Evolutionary conservation across 768 basidiomycete species (phyloP), one percentile per base, ranked within the genome.

Genomic region (Hemileccinum rubropunctum): DNA sequence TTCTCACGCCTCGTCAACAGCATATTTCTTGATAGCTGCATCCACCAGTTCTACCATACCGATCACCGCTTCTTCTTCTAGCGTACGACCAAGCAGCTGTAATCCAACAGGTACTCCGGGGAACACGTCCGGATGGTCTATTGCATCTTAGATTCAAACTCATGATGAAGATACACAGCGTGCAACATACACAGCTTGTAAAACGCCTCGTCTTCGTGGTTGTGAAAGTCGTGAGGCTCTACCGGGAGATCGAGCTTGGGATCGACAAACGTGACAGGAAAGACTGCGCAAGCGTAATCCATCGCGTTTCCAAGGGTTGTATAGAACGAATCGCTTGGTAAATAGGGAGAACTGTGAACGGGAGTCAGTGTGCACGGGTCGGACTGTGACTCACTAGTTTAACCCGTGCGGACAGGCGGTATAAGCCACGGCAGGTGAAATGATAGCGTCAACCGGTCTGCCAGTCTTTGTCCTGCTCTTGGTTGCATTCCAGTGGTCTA

Each of bases 51-150:
- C 75, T 4, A 72, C 71, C 73, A 80, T 76, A 5, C 62, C 66
- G 10, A 81, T 67, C 15, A 81, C 76, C 0, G 76, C 79, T 58
- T 81, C 79, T 45, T 81, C 79, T 58, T 81, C 79, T 39, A 68
- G 65, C 30, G 70, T 73, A 21, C 71, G 66, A 3, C 78, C 79
- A 7, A 76, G 65, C 12, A 80, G 62, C 60, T 82, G 80, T 39
- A 82, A 62, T 14, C 68, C 67, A 6, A 80, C 67, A 2, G 79
- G 78, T n/a, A 73, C 70, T 14, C 72, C 72, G 6, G 67, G 59
- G 56, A 74, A 77, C 14, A 73, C 56, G 45, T 73, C 72, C 17
- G 78, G 75, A 47, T 78, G 67, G 53, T 76, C 76, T 78, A 18
- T 47, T 13, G 6, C 20, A 27, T 6, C 13, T 45, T 21, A 48